Percentiles rank a stretch among this genome's conserved stretches.
Evolutionary conservation across 148 eudicot species (phyloP).

Genomic region (Rhododendron griersonianum): DNA sequence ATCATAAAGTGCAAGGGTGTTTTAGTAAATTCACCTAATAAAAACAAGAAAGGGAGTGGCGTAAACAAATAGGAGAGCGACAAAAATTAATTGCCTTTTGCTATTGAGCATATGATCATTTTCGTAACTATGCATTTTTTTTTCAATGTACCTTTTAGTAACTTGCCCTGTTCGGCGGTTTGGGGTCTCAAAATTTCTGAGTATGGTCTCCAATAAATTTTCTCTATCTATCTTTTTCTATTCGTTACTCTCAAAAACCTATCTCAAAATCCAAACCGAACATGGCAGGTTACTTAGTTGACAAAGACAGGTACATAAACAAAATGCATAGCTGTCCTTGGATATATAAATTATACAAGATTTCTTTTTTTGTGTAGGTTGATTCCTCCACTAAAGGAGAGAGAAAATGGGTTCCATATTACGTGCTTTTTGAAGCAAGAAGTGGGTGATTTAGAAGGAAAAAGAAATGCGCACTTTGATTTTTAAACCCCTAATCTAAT

Average conservation of each 20-base stretch:
- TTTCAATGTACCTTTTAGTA: background rate
- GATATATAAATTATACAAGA: conserved; percentile 4
- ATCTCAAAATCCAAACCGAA: too few species aligned
- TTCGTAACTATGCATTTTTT: background rate
- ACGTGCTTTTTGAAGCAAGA: background rate
- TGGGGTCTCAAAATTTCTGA: too few species aligned
- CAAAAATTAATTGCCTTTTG: too few species aligned
- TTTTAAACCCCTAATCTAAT: background rate
- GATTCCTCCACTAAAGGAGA: conserved; percentile 21
- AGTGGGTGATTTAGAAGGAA: background rate
- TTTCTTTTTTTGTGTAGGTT: background rate
- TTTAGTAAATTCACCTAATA: too few species aligned
- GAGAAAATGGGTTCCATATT: conserved; percentile 17
- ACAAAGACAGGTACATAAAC: background rate
- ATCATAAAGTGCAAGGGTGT: too few species aligned
- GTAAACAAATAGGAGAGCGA: too few species aligned
- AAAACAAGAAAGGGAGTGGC: too few species aligned
- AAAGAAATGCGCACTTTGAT: background rate
- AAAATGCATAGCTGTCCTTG: conserved; percentile 39
- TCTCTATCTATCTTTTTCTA: too few species aligned
- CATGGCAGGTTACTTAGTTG: background rate
- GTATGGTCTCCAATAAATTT: too few species aligned
- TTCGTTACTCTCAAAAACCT: too few species aligned
- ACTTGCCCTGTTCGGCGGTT: background rate
- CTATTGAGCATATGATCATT: background rate